Evolutionary conservation across 805 yeast genomes (phyloP).

Genomic region (Torulaspora microellipsoides): DNA sequence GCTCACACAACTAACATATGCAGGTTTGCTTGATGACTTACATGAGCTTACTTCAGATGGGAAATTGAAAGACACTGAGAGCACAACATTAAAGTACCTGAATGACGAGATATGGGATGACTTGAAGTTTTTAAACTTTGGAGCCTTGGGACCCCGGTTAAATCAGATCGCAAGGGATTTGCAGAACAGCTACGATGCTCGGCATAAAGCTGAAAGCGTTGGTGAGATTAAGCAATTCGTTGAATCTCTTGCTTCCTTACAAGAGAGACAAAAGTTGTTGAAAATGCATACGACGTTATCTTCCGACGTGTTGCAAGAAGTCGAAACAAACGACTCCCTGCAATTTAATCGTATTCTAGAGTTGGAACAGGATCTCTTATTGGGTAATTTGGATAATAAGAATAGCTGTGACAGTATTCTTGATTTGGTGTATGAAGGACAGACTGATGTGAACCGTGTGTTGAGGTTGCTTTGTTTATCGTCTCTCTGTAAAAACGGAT

Average conservation of each 20-base stretch:
- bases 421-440: slow-evolving; percentile 45
- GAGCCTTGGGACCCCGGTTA: slow-evolving; percentile 68
- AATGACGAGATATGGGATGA: slow-evolving; percentile 34
- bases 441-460: slow-evolving; percentile 40
- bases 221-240: slow-evolving; percentile 70
- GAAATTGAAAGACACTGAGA: slow-evolving; percentile 24
- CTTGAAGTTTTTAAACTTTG: slow-evolving; percentile 67
- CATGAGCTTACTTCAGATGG: slow-evolving; percentile 46
- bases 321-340: slow-evolving; percentile 31
- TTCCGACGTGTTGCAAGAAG: slow-evolving; percentile 51
- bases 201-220: slow-evolving; percentile 53
- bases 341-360: slow-evolving; percentile 46
- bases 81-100: slow-evolving; percentile 12
- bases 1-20: slow-evolving; percentile 72
- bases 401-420: slow-evolving; percentile 37
- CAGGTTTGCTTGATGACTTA: slow-evolving; percentile 76
- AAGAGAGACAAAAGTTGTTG: slow-evolving; percentile 60
- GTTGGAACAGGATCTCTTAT: slow-evolving; percentile 67
- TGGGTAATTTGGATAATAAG: slow-evolving; percentile 44
- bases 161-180: slow-evolving; percentile 66
- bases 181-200: slow-evolving; percentile 61
- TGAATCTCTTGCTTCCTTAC: slow-evolving; percentile 60
- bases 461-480: slow-evolving; percentile 54
- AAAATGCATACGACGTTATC: slow-evolving; percentile 72
- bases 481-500: slow-evolving; percentile 61